These are phyloP conservation scores for Porphyridium purpureum DNA, from an alignment of 23 red algal species.

Conservation along the genomic window DNA sequence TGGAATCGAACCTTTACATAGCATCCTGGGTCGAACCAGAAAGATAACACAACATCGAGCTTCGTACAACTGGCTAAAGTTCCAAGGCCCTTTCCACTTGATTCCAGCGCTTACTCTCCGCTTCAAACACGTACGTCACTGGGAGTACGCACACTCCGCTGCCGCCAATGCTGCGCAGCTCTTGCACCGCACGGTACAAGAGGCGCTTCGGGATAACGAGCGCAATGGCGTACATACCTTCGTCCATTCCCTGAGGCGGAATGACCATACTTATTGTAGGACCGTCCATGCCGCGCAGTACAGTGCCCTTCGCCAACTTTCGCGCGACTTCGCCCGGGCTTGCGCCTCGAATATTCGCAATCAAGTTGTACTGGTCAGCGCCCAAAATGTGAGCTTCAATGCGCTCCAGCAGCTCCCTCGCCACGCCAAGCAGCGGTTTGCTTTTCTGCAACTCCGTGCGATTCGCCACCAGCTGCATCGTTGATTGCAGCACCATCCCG, in stretches of 20 bases:
- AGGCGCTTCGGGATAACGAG: slow-evolving; percentile 75
- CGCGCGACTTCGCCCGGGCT: slow-evolving; percentile 83
- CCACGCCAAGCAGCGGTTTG: slow-evolving; percentile 22
- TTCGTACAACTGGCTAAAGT: no score
- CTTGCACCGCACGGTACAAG: slow-evolving; percentile 67
- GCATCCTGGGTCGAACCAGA: no score
- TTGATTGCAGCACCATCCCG: slow-evolving; percentile 52
- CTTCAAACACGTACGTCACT: slow-evolving; percentile 90
- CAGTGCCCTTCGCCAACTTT: slow-evolving; percentile 37
- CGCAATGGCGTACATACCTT: slow-evolving; percentile 98
- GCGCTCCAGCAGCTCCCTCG: slow-evolving; percentile 75
- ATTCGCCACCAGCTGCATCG: slow-evolving; percentile 81
- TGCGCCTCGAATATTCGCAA: slow-evolving; percentile 90
- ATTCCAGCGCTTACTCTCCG: slow-evolving; percentile 50
- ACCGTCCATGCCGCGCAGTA: slow-evolving; percentile 84
- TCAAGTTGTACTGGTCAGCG: slow-evolving; percentile 77
- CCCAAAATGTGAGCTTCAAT: slow-evolving; percentile 77
- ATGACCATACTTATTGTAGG: slow-evolving; percentile 85
- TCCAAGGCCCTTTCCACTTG: no score
- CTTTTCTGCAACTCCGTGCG: slow-evolving; percentile 34
- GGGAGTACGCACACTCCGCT: slow-evolving; percentile 90
- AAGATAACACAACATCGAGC: no score
- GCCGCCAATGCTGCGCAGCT: slow-evolving; percentile 86
- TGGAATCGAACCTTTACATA: no score
- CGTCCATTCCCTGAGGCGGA: slow-evolving; percentile 55